These are phyloP conservation scores for Zygosaccharomyces kombuchaensis DNA, from an alignment of 805 yeast species.

Conservation along the genomic window DNA sequence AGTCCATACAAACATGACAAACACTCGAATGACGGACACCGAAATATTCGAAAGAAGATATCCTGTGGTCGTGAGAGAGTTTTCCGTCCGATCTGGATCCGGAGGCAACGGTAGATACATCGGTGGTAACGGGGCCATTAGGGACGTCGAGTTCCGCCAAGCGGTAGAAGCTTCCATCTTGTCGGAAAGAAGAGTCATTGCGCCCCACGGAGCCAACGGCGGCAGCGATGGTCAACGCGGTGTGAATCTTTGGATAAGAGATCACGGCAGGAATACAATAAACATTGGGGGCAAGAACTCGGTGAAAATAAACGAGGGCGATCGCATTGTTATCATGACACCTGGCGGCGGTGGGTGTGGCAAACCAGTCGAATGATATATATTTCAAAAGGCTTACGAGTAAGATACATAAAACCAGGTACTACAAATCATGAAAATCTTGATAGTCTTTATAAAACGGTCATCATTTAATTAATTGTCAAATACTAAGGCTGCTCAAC, in stretches of 20 bases:
- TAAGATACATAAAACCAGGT: too few species aligned
- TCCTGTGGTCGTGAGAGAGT: conserved; percentile 74
- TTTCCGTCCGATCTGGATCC: conserved; percentile 62
- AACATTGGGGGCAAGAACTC: conserved; percentile 72
- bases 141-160: conserved; percentile 77
- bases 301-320: conserved; percentile 54
- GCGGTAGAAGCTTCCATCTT: conserved; percentile 73
- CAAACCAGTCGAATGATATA: neutral
- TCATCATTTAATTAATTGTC: neutral
- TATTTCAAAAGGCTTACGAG: too few species aligned
- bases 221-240: conserved; percentile 79
- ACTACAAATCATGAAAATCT: neutral
- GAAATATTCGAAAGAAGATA: conserved; percentile 85
- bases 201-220: conserved; percentile 85
- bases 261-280: conserved; percentile 32
- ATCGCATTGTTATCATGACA: conserved; percentile 60
- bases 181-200: conserved; percentile 77
- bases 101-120: conserved; percentile 72
- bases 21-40: conserved; percentile 87
- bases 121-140: conserved; percentile 84
- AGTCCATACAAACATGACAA: conserved; percentile 93
- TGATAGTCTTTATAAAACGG: neutral
- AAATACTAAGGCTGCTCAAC: conserved; percentile 35
- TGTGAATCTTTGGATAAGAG: conserved; percentile 49
- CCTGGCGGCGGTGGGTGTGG: conserved; percentile 92